Conservation (phyloP, 306 rosid species). For the Trifolium repens region DNA sequence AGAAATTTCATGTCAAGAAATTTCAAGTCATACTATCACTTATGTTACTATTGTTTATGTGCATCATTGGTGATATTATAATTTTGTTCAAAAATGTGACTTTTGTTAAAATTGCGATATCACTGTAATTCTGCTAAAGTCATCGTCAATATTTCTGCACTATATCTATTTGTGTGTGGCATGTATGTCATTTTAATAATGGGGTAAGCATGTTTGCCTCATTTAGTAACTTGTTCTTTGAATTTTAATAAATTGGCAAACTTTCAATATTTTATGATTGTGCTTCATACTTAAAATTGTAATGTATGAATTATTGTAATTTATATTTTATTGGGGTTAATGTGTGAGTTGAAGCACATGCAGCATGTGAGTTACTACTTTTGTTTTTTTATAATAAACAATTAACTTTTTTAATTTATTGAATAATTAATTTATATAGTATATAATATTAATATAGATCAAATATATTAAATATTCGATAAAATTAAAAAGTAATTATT, state of each 20-base stretch:
- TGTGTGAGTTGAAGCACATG: background rate
- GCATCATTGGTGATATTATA: background rate
- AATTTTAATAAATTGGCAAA: background rate
- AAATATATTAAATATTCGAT: too few relatives aligned
- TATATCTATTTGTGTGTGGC: background rate
- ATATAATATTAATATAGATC: too few relatives aligned
- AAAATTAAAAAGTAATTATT: too few relatives aligned
- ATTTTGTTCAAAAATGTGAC: too few relatives aligned
- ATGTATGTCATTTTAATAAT: constrained; percentile 33
- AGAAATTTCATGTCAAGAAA: constrained; percentile 3
- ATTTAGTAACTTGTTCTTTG: background rate
- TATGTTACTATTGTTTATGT: background rate
- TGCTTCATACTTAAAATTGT: background rate
- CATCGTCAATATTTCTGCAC: background rate
- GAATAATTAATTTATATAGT: too few relatives aligned
- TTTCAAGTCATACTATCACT: background rate
- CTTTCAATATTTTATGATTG: background rate
- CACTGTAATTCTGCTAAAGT: background rate
- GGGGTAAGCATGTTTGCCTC: constrained; percentile 34
- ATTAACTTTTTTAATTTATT: too few relatives aligned
- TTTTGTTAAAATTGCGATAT: background rate
- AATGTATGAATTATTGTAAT: constrained; percentile 6
- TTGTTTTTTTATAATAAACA: too few relatives aligned
- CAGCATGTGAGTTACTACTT: background rate
- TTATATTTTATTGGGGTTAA: background rate